Evolutionary conservation across 2,329 filamentous ascomycete genomes (phyloP), one percentile per base, ranked within the genome.

Genomic region (Cadophora luteo-olivacea): DNA sequence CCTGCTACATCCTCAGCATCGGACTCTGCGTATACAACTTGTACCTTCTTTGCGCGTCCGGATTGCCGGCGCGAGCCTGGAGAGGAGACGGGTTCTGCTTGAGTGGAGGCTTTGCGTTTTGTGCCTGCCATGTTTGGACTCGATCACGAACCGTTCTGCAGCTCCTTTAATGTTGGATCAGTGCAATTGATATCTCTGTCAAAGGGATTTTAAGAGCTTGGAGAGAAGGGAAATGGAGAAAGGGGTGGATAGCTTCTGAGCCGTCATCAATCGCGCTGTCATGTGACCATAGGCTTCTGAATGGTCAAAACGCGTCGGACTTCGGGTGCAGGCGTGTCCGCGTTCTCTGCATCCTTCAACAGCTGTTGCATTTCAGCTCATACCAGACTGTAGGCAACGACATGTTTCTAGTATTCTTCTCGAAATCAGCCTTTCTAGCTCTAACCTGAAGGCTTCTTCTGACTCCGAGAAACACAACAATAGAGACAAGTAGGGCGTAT

Each of bases 121-220:
- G 48, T 65, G 14, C 64, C 70, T 22, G 66, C 61, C 68, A 81
- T 24, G 6, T 16, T 33, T 61, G 29, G 16, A n/a, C 29, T 29
- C 29, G 61, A 32, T 51, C 3, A 16, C 2, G 14, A 29, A 29
- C 5, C 5, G 29, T 29, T 29, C 29, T 29, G 29, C 29, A 29
- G 29, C 29, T 29, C 29, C 29, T 14, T 33, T 58, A 12, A 19
- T 9, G 19, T 7, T 32, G 19, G 36, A 36, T 32, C 3, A 5
- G 19, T 45, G 16, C 19, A 2, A 5, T 45, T 45, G 41, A 19
- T 45, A 45, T 45, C 41, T 45, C 36, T 38, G 36, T 45, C 41
- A 16, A 16, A 19, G 2, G 41, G 19, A 45, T 16, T 19, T 19
- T 1, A 14, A 45, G 41, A 5, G 16, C 54, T 58, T 1, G 32